These are phyloP conservation scores for Pichia sporocuriosa DNA, from an alignment of 805 yeast genomes.

Conservation along the genomic window DNA sequence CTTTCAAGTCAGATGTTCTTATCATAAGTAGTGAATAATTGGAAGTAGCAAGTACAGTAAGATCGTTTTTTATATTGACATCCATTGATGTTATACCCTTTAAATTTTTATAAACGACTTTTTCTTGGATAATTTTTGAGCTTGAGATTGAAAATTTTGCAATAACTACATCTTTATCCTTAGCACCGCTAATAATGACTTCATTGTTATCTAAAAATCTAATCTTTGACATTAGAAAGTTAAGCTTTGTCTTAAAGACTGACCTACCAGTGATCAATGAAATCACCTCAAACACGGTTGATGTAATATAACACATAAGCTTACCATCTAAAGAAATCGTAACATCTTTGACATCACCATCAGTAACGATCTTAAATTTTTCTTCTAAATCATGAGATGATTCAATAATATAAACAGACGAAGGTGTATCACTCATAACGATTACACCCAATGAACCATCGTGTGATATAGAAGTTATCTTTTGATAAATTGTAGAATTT, in stretches of 20 bases:
- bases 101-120: constrained; percentile 39
- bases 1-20: constrained; percentile 43
- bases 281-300: constrained; percentile 43
- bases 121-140: constrained; percentile 36
- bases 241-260: constrained; percentile 24
- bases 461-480: constrained; percentile 48
- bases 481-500: constrained; percentile 54
- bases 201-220: constrained; percentile 29
- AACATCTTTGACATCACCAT: constrained; percentile 54
- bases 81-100: constrained; percentile 54
- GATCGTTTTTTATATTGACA: constrained; percentile 29
- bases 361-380: constrained; percentile 46
- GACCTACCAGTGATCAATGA: constrained; percentile 43
- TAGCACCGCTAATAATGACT: constrained; percentile 38
- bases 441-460: constrained; percentile 62
- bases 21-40: constrained; percentile 62
- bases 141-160: constrained; percentile 38
- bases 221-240: constrained; percentile 27
- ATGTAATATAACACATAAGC: constrained; percentile 56
- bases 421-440: constrained; percentile 62
- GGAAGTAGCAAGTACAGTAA: constrained; percentile 53
- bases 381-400: constrained; percentile 44
- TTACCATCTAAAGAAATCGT: constrained; percentile 63
- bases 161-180: constrained; percentile 38
- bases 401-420: constrained; percentile 55